A percentile compares a stretch with the other conserved stretches of the same genome.
phyloP scores from a whole-genome alignment of 768 basidiomycete genomes.

The Phlegmacium glaucopus region DNA sequence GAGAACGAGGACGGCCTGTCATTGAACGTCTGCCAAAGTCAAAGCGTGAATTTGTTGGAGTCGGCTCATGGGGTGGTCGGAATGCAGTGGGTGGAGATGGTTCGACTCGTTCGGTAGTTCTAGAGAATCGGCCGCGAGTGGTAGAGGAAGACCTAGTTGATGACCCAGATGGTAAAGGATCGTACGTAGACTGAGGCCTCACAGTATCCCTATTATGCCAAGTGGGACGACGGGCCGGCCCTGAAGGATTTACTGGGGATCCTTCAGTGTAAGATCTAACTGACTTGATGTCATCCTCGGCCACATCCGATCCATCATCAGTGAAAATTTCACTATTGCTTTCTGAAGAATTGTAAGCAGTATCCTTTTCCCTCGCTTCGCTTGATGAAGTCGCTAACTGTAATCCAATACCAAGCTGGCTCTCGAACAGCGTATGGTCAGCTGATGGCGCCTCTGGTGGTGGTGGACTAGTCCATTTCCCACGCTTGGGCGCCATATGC shows the following conservation, averaged over 20 bases:
- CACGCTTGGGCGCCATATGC: conserved; percentile 78
- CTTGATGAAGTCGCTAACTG: conserved; percentile 66
- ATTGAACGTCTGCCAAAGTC: conserved; percentile 41
- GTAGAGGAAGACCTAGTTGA: conserved; percentile 17
- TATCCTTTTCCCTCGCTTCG: conserved; percentile 52
- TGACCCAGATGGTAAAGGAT: conserved; percentile 8
- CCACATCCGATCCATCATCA: conserved; percentile 62
- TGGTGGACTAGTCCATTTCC: conserved; percentile 85
- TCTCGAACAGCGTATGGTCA: conserved; percentile 66
- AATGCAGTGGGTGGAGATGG: conserved; percentile 17
- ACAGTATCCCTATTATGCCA: conserved; percentile 37
- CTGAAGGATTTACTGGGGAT: conserved; percentile 22
- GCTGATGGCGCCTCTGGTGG: conserved; percentile 70
- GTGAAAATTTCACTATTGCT: conserved; percentile 63
- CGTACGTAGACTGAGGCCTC: conserved; percentile 10
- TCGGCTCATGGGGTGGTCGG: conserved; percentile 20
- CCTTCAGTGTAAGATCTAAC: conserved; percentile 64
- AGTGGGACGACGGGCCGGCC: conserved; percentile 42
- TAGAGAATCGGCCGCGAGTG: conserved; percentile 25
- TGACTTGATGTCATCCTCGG: conserved; percentile 70
- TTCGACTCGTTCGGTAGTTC: conserved; percentile 21
- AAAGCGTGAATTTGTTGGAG: conserved; percentile 28
- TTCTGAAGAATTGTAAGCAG: conserved; percentile 48
- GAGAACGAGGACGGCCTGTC: conserved; percentile 40
- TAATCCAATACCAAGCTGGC: conserved; percentile 60